These are phyloP conservation scores for Camellia granthamiana DNA, from an alignment of 148 eudicot species.

Conservation along the genomic window DNA sequence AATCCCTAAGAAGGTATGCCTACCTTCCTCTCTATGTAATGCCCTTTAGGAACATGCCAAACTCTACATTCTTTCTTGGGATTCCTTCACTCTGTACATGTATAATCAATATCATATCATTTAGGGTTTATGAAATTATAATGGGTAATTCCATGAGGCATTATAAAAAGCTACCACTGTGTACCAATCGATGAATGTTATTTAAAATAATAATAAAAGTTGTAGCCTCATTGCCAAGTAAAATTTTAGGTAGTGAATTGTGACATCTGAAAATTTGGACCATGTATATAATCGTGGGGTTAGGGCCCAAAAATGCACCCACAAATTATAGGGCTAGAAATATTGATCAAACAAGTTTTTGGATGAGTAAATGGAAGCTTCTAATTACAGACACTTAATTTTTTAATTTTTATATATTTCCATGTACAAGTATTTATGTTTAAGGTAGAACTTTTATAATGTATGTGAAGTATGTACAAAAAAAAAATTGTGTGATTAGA, in stretches of 20 bases:
- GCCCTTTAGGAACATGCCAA: conserved; percentile 43
- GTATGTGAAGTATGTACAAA: too few species aligned
- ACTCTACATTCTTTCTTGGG: conserved; percentile 43
- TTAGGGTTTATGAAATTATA: background rate
- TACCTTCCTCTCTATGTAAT: background rate
- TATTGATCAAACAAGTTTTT: too few species aligned
- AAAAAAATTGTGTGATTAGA: too few species aligned
- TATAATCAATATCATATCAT: conserved; percentile 11
- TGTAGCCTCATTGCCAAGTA: background rate
- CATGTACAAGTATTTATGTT: too few species aligned
- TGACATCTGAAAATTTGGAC: too few species aligned
- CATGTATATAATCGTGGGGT: too few species aligned
- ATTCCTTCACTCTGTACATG: conserved; percentile 35
- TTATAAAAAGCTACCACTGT: background rate
- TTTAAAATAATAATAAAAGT: background rate
- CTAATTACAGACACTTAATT: too few species aligned
- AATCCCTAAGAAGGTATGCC: conserved; percentile 42
- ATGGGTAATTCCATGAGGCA: background rate
- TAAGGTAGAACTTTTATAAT: too few species aligned
- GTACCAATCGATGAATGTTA: conserved; percentile 11
- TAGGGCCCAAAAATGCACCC: background rate
- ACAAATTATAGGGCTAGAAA: too few species aligned
- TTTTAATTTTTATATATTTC: too few species aligned
- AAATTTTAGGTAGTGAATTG: too few species aligned
- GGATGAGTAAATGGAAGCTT: too few species aligned